Conservation (phyloP, 2,329 filamentous ascomycete species). For the Lachnellula hyalina region DNA sequence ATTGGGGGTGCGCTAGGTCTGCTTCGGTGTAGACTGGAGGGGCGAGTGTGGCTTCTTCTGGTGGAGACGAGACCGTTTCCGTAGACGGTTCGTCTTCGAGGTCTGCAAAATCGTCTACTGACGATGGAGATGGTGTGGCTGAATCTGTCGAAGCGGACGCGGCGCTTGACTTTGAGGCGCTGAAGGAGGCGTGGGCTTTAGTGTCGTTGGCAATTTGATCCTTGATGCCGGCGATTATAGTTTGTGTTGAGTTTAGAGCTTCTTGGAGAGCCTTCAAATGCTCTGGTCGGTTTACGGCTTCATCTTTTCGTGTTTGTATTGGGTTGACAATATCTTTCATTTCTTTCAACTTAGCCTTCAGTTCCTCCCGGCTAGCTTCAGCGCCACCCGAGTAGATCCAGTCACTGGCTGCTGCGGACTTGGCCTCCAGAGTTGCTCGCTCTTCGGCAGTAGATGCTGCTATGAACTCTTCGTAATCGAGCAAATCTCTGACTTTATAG, state of each 20-base stretch:
- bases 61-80: slow-evolving; percentile 29
- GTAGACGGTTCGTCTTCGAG: slow-evolving; percentile 66
- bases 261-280: slow-evolving; percentile 63
- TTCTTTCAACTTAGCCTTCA: slow-evolving; percentile 70
- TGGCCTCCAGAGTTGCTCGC: slow-evolving; percentile 60
- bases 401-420: slow-evolving; percentile 66
- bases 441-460: slow-evolving; percentile 64
- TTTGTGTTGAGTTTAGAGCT: slow-evolving; percentile 64
- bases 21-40: slow-evolving; percentile 66
- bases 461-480: slow-evolving; percentile 72
- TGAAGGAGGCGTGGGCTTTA: slow-evolving; percentile 50
- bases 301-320: slow-evolving; percentile 68
- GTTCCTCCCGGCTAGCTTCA: slow-evolving; percentile 66
- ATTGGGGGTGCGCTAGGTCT: slow-evolving; percentile 63
- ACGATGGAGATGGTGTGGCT: slow-evolving; percentile 38
- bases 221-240: slow-evolving; percentile 65
- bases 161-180: slow-evolving; percentile 39
- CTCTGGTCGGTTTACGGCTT: slow-evolving; percentile 65
- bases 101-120: slow-evolving; percentile 57
- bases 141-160: slow-evolving; percentile 32
- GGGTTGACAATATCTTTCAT: slow-evolving; percentile 75
- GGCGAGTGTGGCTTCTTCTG: slow-evolving; percentile 47
- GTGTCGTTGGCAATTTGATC: slow-evolving; percentile 67
- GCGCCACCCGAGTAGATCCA: slow-evolving; percentile 88
- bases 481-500: slow-evolving; percentile 78